phyloP scores from a whole-genome alignment of 345 rosid genomes.

The Angophora floribunda region DNA sequence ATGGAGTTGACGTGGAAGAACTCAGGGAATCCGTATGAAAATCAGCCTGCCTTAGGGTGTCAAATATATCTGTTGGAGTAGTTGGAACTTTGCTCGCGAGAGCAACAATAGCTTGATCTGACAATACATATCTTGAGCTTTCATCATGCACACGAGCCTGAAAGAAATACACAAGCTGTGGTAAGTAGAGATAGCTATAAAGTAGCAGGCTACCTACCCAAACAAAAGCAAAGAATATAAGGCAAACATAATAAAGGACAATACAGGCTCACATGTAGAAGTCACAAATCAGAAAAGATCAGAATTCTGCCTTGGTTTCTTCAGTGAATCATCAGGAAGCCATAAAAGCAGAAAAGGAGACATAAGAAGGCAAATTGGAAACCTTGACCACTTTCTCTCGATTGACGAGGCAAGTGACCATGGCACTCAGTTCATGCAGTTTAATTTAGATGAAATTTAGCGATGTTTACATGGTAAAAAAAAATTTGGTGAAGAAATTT shows the following conservation, averaged over 20 bases:
- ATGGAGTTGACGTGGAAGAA: constrained; percentile 42
- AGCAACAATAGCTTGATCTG: constrained; percentile 72
- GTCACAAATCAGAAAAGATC: background rate
- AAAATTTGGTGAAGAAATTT: too few species aligned
- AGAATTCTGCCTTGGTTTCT: background rate
- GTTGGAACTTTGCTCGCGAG: constrained; percentile 46
- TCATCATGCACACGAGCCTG: constrained; percentile 97
- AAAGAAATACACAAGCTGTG: constrained; percentile 7
- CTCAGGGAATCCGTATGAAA: constrained; percentile 28
- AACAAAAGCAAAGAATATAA: background rate
- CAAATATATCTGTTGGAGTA: constrained; percentile 30
- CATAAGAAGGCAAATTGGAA: background rate
- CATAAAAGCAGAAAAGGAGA: background rate
- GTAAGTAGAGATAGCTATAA: background rate
- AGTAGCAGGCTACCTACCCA: background rate
- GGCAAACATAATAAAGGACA: background rate
- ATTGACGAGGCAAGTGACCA: background rate
- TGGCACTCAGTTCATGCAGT: background rate
- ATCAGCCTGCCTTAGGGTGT: constrained; percentile 54
- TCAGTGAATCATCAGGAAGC: background rate
- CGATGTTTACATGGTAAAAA: background rate
- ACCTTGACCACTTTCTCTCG: background rate
- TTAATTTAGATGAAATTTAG: background rate
- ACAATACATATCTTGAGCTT: constrained; percentile 69
- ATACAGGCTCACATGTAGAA: background rate